Conservation (phyloP, 306 rosid genomes). For the Malus fusca region DNA sequence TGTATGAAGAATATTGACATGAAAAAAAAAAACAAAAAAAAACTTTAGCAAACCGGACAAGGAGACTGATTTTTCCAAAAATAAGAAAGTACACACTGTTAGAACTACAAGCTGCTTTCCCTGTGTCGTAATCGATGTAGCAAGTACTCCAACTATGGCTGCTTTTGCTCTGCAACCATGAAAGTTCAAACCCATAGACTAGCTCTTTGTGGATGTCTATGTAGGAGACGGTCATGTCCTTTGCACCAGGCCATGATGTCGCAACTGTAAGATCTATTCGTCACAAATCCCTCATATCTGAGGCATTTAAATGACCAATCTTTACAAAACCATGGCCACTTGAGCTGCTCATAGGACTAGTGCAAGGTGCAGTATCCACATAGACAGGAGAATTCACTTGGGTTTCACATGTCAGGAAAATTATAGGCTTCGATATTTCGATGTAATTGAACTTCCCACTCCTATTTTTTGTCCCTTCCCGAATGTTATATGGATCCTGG, state of each 20-base stretch:
- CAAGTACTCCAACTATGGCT: rapidly evolving
- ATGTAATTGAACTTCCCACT: too few species aligned
- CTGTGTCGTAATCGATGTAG: background rate
- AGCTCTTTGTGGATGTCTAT: slow-evolving; percentile 9
- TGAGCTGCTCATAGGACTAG: background rate
- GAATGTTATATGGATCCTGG: too few species aligned
- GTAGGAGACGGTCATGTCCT: background rate
- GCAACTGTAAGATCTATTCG: background rate
- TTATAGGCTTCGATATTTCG: background rate
- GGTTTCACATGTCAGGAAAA: background rate
- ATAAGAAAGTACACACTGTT: too few species aligned
- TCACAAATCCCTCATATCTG: slow-evolving; percentile 1
- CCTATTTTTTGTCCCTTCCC: too few species aligned
- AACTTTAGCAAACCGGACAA: too few species aligned
- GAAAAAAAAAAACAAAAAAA: too few species aligned
- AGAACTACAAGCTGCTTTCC: background rate
- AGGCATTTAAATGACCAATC: background rate
- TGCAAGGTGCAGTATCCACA: background rate
- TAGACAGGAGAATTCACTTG: background rate
- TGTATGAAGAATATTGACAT: too few species aligned
- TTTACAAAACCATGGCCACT: background rate
- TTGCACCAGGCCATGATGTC: background rate
- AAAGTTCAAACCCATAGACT: slow-evolving; percentile 14
- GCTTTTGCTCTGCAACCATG: background rate
- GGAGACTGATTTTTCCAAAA: too few species aligned